These are phyloP conservation scores for Closterium sp. DNA, from an alignment of 139 green algal species.

Conservation along the genomic window DNA sequence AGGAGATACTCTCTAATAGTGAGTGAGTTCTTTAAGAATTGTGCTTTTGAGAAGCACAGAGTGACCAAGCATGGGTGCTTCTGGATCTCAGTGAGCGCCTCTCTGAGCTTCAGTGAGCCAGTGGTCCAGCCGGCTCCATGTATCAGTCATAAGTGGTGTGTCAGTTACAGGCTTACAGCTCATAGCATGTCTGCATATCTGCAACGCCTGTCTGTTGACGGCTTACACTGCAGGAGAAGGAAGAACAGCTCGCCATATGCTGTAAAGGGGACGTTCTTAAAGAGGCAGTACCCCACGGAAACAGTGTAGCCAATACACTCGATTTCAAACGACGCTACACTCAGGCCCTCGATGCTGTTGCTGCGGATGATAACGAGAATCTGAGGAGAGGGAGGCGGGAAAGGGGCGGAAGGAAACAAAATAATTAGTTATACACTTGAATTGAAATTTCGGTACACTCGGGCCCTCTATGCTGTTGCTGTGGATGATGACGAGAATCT, in stretches of 20 bases:
- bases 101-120: too few species aligned
- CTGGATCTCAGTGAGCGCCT: too few species aligned
- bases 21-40: too few species aligned
- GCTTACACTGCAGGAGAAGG: conserved; percentile 50
- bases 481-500: too few species aligned
- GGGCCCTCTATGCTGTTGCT: too few species aligned
- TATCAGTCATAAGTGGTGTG: too few species aligned
- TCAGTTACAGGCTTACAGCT: background rate
- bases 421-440: background rate
- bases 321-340: conserved; percentile 48
- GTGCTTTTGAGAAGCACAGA: background rate
- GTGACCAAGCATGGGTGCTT: background rate
- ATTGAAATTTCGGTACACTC: too few species aligned
- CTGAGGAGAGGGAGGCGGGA: conserved; percentile 10
- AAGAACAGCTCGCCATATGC: conserved; percentile 56
- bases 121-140: too few species aligned
- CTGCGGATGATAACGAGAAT: conserved; percentile 49
- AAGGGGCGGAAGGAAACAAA: background rate
- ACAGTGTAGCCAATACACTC: conserved; percentile 54
- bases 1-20: background rate
- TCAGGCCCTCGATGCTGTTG: conserved; percentile 53
- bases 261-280: conserved; percentile 51
- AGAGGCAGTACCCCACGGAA: conserved; percentile 44
- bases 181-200: background rate
- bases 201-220: too few species aligned